Percentiles rank a stretch among this genome's conserved stretches.
phyloP scores from a whole-genome alignment of 495 filamentous ascomycete genomes.

The Sporormia fimetaria region DNA sequence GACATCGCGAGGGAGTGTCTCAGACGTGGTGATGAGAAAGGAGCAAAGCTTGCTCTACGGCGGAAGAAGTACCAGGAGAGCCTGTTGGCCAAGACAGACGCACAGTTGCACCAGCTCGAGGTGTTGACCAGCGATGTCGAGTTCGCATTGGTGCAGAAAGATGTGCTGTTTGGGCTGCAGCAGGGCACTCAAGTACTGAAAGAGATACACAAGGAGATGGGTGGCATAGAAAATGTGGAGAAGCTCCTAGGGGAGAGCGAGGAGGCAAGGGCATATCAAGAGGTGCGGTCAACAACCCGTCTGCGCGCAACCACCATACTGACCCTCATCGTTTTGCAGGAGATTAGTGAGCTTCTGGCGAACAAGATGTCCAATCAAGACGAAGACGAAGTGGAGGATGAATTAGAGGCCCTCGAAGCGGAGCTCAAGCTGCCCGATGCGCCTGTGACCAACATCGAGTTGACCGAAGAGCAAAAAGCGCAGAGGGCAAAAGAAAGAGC shows the following conservation, averaged over 20 bases:
- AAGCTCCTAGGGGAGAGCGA: constrained; percentile 84
- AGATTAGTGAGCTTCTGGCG: constrained; percentile 80
- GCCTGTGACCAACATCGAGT: constrained; percentile 38
- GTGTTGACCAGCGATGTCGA: constrained; percentile 73
- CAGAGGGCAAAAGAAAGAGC: constrained; percentile 27
- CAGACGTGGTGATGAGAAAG: constrained; percentile 56
- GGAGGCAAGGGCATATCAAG: constrained; percentile 79
- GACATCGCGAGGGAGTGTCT: constrained; percentile 75
- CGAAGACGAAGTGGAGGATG: constrained; percentile 95
- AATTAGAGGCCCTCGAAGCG: constrained; percentile 66
- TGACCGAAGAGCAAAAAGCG: constrained; percentile 14
- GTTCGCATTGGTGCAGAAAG: constrained; percentile 90
- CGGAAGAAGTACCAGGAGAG: constrained; percentile 96
- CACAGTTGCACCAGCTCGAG: constrained; percentile 79
- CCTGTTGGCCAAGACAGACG: constrained; percentile 79
- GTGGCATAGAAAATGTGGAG: constrained; percentile 83
- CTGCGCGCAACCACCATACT: constrained; percentile 1
- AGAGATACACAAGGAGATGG: constrained; percentile 93
- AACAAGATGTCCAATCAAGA: constrained; percentile 81
- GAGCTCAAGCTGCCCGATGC: constrained; percentile 54
- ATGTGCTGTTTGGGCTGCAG: constrained; percentile 82
- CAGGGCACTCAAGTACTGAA: constrained; percentile 82
- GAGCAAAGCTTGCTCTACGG: constrained; percentile 78
- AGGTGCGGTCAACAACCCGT: constrained; percentile 40
- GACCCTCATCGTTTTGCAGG: constrained; percentile 38